Conservation (phyloP, 1,139 yeast genomes). For the Wickerhamiella pararugosa region DNA sequence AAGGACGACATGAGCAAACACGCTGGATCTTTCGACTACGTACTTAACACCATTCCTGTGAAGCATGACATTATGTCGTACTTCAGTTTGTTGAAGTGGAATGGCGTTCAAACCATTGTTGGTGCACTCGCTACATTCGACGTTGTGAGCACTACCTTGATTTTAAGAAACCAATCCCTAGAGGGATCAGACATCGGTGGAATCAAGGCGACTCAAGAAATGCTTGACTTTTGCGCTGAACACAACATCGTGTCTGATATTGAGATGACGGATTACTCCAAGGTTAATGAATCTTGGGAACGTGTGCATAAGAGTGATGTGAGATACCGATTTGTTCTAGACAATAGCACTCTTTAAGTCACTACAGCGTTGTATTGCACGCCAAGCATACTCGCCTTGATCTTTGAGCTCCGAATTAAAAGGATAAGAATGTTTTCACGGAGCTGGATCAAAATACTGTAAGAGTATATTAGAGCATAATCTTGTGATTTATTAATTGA, state of each 20-base stretch:
- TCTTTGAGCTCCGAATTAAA: too few relatives aligned
- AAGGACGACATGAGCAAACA: slow-evolving; percentile 10
- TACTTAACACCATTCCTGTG: slow-evolving; percentile 19
- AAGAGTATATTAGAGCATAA: too few relatives aligned
- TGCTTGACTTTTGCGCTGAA: slow-evolving; percentile 17
- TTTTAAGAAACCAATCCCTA: neutral
- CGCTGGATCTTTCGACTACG: slow-evolving; percentile 17
- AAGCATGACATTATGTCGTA: slow-evolving; percentile 17
- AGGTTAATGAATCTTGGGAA: slow-evolving; percentile 15
- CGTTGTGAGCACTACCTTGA: neutral
- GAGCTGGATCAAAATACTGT: too few relatives aligned
- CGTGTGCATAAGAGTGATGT: slow-evolving; percentile 11
- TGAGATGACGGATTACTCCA: slow-evolving; percentile 12
- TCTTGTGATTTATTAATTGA: too few relatives aligned
- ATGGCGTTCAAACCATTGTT: slow-evolving; percentile 19
- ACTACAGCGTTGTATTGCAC: neutral
- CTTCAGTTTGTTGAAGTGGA: slow-evolving; percentile 16
- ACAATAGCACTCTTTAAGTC: slow-evolving; percentile 3
- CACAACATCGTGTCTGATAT: slow-evolving; percentile 14
- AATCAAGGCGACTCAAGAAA: slow-evolving; percentile 17
- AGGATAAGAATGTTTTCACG: too few relatives aligned
- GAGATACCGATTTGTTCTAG: slow-evolving; percentile 12
- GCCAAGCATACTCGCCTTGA: too few relatives aligned
- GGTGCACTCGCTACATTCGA: slow-evolving; percentile 10
- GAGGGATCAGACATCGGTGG: slow-evolving; percentile 16